phyloP scores from a whole-genome alignment of 176 grass and related monocot species.

The Triticum timopheevii region DNA sequence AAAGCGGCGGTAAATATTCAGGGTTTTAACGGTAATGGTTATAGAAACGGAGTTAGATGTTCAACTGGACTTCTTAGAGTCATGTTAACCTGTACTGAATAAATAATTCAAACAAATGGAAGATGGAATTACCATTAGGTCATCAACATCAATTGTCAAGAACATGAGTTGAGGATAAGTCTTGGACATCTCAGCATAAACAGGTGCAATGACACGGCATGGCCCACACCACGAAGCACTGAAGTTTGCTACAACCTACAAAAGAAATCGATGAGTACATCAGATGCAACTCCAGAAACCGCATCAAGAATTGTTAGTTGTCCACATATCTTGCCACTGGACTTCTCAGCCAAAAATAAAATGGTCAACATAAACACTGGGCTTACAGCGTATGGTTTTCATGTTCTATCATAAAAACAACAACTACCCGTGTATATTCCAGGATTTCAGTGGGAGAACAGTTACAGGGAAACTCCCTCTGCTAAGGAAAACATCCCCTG shows the following conservation, averaged over 20 bases:
- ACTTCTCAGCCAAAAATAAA: neutral
- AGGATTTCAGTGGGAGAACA: neutral
- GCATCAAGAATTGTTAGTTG: neutral
- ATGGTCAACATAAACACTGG: neutral
- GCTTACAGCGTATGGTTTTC: neutral
- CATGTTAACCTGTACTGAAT: neutral
- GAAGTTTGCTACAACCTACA: slow-evolving; percentile 80
- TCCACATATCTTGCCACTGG: neutral
- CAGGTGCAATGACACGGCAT: slow-evolving; percentile 67
- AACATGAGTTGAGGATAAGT: slow-evolving; percentile 82
- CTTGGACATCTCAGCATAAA: slow-evolving; percentile 75
- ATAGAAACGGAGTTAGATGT: slow-evolving; percentile 1
- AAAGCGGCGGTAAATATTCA: neutral
- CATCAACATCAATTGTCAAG: slow-evolving; percentile 73
- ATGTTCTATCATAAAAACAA: neutral
- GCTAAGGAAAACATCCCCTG: neutral
- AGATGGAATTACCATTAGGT: slow-evolving; percentile 55
- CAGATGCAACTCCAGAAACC: neutral
- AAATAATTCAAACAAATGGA: neutral
- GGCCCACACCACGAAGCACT: slow-evolving; percentile 83
- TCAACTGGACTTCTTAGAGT: neutral
- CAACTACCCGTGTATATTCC: neutral
- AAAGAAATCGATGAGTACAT: slow-evolving; percentile 1
- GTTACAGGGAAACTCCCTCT: neutral
- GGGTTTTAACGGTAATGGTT: neutral